A percentile compares a stretch with the other conserved stretches of the same genome.
These are phyloP conservation scores for Excoecaria agallocha DNA, from an alignment of 345 rosid species.

Conservation along the genomic window DNA sequence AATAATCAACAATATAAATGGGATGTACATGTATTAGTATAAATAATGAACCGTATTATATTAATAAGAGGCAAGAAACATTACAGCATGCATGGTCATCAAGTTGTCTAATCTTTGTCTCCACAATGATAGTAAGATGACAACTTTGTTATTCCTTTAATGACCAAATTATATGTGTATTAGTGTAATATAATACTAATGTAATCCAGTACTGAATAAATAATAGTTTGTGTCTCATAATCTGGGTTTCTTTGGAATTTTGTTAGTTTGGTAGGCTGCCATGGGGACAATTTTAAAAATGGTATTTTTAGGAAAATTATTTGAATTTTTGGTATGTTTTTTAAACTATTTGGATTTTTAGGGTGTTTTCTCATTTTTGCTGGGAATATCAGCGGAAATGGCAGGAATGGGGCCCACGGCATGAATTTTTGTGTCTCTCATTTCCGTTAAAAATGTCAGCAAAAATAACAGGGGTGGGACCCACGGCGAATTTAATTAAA, in stretches of 20 bases:
- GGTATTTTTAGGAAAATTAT: no score
- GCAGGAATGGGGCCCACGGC: no score
- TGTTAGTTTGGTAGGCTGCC: neutral
- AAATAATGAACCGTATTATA: neutral
- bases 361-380: no score
- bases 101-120: constrained; percentile 29
- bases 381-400: no score
- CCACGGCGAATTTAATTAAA: no score
- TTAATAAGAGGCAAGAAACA: constrained; percentile 12
- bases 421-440: no score
- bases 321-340: no score
- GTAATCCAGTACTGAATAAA: neutral
- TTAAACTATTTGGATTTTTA: no score
- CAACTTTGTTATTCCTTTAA: constrained; percentile 23
- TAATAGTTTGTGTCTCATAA: neutral
- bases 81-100: constrained; percentile 17
- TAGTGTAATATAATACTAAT: neutral
- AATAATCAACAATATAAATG: neutral
- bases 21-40: neutral
- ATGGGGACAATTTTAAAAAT: no score
- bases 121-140: constrained; percentile 17
- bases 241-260: neutral
- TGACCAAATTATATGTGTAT: constrained; percentile 17
- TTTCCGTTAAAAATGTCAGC: no score
- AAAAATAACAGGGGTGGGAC: no score